Evolutionary conservation across 2,329 filamentous ascomycete genomes (phyloP).

Genomic region (Beauveria bassiana): DNA sequence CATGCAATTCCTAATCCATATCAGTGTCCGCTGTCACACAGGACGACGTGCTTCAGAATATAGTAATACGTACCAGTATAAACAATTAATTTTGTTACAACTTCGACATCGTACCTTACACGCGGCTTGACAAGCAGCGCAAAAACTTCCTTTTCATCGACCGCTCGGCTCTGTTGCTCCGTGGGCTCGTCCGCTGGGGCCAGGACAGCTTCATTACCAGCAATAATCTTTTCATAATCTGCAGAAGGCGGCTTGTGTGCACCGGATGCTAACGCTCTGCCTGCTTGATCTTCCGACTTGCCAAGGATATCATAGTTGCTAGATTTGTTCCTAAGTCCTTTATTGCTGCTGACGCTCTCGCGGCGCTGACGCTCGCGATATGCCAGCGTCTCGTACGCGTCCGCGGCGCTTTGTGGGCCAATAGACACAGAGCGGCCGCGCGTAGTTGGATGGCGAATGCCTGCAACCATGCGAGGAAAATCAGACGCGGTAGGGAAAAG

Average conservation of each 20-base stretch:
- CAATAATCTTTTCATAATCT: constrained; percentile 68
- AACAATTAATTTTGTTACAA: constrained; percentile 92
- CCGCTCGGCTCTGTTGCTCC: constrained; percentile 37
- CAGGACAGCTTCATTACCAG: constrained; percentile 47
- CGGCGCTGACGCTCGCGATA: constrained; percentile 64
- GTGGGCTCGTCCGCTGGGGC: constrained; percentile 21
- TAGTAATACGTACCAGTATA: constrained; percentile 65
- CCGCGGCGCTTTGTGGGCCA: constrained; percentile 89
- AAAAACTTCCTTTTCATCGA: constrained; percentile 74
- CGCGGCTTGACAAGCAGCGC: constrained; percentile 74
- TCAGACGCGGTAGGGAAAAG: constrained; percentile 86
- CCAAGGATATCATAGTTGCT: constrained; percentile 34
- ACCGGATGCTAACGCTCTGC: constrained; percentile 34
- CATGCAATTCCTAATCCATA: constrained; percentile 62
- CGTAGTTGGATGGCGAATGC: constrained; percentile 63
- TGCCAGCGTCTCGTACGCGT: constrained; percentile 90
- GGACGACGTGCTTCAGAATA: not conserved
- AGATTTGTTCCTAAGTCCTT: constrained; percentile 36
- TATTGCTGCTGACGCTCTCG: constrained; percentile 47
- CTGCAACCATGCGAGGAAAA: constrained; percentile 72
- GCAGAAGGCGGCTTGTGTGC: constrained; percentile 43
- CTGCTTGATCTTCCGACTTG: constrained; percentile 31
- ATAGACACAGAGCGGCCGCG: constrained; percentile 78
- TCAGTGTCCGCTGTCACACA: not conserved
- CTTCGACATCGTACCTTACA: constrained; percentile 95